Evolutionary conservation across 371 early-diverging fungal genomes (phyloP), one percentile per base, ranked within the genome.

Genomic region (Mortierella sp.): DNA sequence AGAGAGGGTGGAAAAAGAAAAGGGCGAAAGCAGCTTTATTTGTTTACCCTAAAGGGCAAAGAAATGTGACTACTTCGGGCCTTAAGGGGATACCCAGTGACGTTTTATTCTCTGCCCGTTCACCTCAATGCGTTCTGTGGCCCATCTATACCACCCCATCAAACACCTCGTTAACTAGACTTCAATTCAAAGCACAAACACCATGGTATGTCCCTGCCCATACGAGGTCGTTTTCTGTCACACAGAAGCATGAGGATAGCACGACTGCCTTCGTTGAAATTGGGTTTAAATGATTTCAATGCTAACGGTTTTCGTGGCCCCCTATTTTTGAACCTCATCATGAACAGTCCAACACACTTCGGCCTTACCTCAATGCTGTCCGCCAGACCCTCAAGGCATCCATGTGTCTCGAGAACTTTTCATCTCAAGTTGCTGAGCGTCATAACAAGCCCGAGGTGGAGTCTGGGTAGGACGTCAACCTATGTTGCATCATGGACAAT

Each of bases 391-490:
- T 97, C 54, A 96, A 95, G 12, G 98, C 98, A 14, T 94, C 97
- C 5, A 81, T 99, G 72, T 97, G 98, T 68, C 81, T 99, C 32
- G 96, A 96, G 75, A 97, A 97, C 89, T 99, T 99, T 83, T 87
- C 95, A 26, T 97, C 97, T 42, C 97, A 97, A 80, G 92, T 96
- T 7, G 98, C 95, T 17, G 99, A 99, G 80, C 87, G 97, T 72
- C 99, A 99, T 87, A 97, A 97, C 79, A 94, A 95, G 80, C 98
- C 99, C 52, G 99, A 99, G 83, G 89, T 99, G 26, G 99, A 99
- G 79, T 95, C 95, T 17, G 84, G 90, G 95, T 94, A 87, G 6
- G 5, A 9, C 15, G 17, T 47, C 41, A n/a, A 31, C n/a, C 19
- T 30, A 26, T 21, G 34, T 24, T 30, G 44, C n/a, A 21, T 8